Evolutionary conservation across 2,329 filamentous ascomycete genomes (phyloP).

Genomic region (Colletotrichum sp.): DNA sequence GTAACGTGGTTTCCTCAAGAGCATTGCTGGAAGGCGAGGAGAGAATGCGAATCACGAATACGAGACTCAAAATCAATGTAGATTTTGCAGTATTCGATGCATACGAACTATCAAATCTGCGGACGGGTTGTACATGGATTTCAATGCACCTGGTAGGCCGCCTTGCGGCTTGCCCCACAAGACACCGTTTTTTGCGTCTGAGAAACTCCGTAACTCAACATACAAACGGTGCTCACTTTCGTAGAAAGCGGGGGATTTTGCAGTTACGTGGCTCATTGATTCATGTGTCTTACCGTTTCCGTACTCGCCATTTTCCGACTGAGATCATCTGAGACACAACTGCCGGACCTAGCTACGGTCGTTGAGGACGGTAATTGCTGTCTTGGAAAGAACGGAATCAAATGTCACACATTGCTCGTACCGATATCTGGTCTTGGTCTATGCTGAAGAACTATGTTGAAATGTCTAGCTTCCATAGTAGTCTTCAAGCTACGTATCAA

Average conservation of each 20-base stretch:
- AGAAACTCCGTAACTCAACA: background rate
- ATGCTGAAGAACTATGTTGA: fast-evolving
- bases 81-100: background rate
- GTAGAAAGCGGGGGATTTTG: background rate
- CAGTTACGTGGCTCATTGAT: background rate
- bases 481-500: background rate
- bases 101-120: background rate
- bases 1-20: background rate
- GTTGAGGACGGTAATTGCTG: background rate
- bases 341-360: background rate
- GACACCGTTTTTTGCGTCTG: background rate
- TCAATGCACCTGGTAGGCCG: too few relatives aligned
- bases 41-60: background rate
- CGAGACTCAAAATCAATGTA: background rate
- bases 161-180: background rate
- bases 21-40: background rate
- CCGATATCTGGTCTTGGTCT: fast-evolving
- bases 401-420: background rate
- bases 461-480: background rate
- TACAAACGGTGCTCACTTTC: background rate
- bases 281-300: background rate
- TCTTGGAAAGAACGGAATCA: background rate
- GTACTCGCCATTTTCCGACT: background rate
- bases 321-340: background rate
- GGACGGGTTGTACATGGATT: background rate